Evolutionary conservation across 768 basidiomycete species (phyloP).

Genomic region (Amanita pseudoporphyria): DNA sequence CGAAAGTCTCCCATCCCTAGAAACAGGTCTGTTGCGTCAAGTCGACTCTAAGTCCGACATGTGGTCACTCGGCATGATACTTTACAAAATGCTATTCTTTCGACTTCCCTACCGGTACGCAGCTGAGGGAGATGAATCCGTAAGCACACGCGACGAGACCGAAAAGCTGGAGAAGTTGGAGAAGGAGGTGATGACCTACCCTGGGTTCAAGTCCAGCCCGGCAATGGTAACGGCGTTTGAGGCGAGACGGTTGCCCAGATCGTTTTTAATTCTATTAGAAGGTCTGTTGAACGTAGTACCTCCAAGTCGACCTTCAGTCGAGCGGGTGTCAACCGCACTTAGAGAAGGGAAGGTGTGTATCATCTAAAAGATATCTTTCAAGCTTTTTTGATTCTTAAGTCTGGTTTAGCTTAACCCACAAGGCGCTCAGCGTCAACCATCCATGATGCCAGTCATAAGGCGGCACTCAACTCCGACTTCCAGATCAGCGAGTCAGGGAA

Average conservation of each 20-base stretch:
- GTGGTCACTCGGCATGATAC: slow-evolving; percentile 96
- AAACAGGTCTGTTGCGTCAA: slow-evolving; percentile 55
- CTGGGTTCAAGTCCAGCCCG: slow-evolving; percentile 56
- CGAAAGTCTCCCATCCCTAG: slow-evolving; percentile 67
- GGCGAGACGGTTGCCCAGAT: slow-evolving; percentile 59
- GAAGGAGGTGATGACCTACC: slow-evolving; percentile 62
- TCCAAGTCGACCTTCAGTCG: slow-evolving; percentile 55
- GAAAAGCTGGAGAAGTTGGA: slow-evolving; percentile 66
- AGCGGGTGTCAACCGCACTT: slow-evolving; percentile 61
- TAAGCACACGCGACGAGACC: slow-evolving; percentile 33
- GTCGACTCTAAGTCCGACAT: slow-evolving; percentile 88
- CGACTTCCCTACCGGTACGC: slow-evolving; percentile 76
- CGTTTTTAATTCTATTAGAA: slow-evolving; percentile 66
- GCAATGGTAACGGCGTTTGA: slow-evolving; percentile 49
- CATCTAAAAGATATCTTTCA: slow-evolving; percentile 16
- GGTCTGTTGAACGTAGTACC: slow-evolving; percentile 57
- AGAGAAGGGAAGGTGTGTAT: slow-evolving; percentile 66
- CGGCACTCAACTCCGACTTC: background rate
- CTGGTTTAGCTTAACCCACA: background rate
- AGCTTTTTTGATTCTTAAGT: background rate
- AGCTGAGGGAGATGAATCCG: slow-evolving; percentile 39
- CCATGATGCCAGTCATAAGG: background rate
- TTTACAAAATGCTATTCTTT: slow-evolving; percentile 91
- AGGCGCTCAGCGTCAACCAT: background rate
- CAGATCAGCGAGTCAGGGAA: background rate